A percentile compares a stretch with the other conserved stretches of the same genome.
These are phyloP conservation scores for Fusarium napiforme DNA, from an alignment of 2,329 filamentous ascomycete genomes.

Conservation along the genomic window DNA sequence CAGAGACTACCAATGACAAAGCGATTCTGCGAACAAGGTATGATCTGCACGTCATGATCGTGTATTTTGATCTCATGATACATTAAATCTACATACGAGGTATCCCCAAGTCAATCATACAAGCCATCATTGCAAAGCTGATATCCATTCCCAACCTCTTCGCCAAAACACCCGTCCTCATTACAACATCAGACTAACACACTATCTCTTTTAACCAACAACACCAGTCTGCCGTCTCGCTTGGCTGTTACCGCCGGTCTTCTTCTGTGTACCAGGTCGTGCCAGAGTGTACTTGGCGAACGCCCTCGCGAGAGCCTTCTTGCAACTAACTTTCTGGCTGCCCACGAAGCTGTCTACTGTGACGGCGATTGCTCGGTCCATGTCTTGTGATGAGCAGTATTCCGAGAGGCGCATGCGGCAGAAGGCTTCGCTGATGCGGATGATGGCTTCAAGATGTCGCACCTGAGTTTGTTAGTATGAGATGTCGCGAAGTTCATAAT, in stretches of 20 bases:
- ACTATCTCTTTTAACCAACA: slow-evolving; percentile 35
- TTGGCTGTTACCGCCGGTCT: slow-evolving; percentile 36
- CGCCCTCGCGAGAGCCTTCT: slow-evolving; percentile 91
- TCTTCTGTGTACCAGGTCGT: slow-evolving; percentile 55
- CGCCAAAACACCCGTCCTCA: slow-evolving; percentile 16
- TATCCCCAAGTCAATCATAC: slow-evolving; percentile 16
- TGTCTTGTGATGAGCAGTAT: slow-evolving; percentile 89
- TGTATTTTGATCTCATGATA: slow-evolving; percentile 18
- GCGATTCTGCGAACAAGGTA: neutral
- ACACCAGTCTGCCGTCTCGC: slow-evolving; percentile 46
- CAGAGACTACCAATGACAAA: too few relatives aligned
- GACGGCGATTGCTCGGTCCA: slow-evolving; percentile 96
- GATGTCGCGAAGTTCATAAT: accelerated
- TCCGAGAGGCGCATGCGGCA: slow-evolving; percentile 98
- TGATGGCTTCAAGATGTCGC: slow-evolving; percentile 96
- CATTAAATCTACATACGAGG: slow-evolving; percentile 34
- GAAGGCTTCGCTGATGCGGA: slow-evolving; percentile 93
- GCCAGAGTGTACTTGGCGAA: slow-evolving; percentile 92
- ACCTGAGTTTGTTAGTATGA: slow-evolving; percentile 66
- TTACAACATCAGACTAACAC: neutral
- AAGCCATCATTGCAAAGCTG: slow-evolving; percentile 28
- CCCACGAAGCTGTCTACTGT: slow-evolving; percentile 96
- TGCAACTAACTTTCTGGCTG: slow-evolving; percentile 96
- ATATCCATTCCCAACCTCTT: slow-evolving; percentile 27
- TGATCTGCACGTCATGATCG: neutral